Evolutionary conservation across 2,329 filamentous ascomycete species (phyloP).

Genomic region (Pseudogymnoascus pannorum): DNA sequence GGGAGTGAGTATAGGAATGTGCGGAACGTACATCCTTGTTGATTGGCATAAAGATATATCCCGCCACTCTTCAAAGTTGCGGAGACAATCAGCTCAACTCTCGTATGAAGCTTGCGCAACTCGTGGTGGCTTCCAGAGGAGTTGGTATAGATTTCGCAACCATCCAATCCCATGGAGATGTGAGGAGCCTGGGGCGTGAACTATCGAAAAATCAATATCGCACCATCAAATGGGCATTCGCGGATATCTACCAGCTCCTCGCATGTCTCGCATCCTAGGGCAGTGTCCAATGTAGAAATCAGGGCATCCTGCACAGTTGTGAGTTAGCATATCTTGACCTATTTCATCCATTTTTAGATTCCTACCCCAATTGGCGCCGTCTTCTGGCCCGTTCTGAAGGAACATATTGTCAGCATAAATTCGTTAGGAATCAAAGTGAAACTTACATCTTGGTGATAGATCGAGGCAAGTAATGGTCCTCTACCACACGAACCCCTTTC

Average conservation of each 20-base stretch:
- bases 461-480: slow-evolving; percentile 57
- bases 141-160: slow-evolving; percentile 67
- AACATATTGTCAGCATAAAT: background rate
- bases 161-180: slow-evolving; percentile 55
- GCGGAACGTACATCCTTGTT: slow-evolving; percentile 47
- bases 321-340: background rate
- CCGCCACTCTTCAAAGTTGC: slow-evolving; percentile 55
- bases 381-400: slow-evolving; percentile 33
- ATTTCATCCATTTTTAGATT: background rate
- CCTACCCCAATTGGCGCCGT: slow-evolving; percentile 45
- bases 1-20: slow-evolving; percentile 32
- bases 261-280: slow-evolving; percentile 57
- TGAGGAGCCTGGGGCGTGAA: slow-evolving; percentile 49
- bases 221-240: background rate
- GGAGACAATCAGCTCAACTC: slow-evolving; percentile 58
- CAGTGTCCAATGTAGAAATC: slow-evolving; percentile 49
- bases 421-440: no score
- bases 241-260: slow-evolving; percentile 46
- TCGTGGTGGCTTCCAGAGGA: slow-evolving; percentile 61
- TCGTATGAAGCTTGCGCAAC: slow-evolving; percentile 57
- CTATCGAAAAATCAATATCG: background rate
- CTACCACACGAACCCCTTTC: slow-evolving; percentile 48
- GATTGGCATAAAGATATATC: slow-evolving; percentile 56
- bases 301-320: slow-evolving; percentile 28
- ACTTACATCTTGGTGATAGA: slow-evolving; percentile 47